These are phyloP conservation scores for Uromyces viciae-fabae DNA, from an alignment of 1,284 basidiomycete species.

Conservation along the genomic window DNA sequence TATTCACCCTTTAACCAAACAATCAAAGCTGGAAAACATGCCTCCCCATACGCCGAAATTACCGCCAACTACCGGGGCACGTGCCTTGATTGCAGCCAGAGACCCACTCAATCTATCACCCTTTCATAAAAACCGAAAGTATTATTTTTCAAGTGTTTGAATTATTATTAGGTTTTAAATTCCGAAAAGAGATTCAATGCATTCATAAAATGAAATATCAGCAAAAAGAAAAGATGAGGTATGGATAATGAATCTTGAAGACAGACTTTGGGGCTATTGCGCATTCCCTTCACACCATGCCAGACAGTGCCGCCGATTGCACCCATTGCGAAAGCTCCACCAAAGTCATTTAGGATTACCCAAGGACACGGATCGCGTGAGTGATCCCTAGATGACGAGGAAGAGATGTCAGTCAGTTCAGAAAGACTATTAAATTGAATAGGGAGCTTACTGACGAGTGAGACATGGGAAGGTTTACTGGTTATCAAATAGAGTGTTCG, in stretches of 20 bases:
- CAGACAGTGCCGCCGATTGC: slow-evolving; percentile 94
- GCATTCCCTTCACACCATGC: slow-evolving; percentile 97
- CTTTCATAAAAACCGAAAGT: slow-evolving; percentile 56
- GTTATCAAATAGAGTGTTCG: too few relatives aligned
- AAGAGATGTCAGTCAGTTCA: too few relatives aligned
- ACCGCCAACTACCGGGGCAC: slow-evolving; percentile 94
- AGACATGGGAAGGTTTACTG: too few relatives aligned
- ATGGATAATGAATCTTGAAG: neutral
- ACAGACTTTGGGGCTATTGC: slow-evolving; percentile 88
- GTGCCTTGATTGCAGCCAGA: slow-evolving; percentile 92
- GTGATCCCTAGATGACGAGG: slow-evolving; percentile 1
- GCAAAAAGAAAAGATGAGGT: neutral
- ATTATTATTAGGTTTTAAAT: neutral
- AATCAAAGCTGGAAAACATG: slow-evolving; percentile 93
- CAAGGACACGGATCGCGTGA: slow-evolving; percentile 65
- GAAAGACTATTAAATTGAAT: too few relatives aligned
- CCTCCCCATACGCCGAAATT: slow-evolving; percentile 96
- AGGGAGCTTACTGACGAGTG: too few relatives aligned
- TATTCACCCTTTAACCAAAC: slow-evolving; percentile 81
- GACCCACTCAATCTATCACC: slow-evolving; percentile 92
- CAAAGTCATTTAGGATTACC: slow-evolving; percentile 98
- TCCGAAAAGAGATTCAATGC: neutral
- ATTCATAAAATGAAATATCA: too few relatives aligned
- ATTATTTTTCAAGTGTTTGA: neutral
- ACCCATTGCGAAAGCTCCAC: slow-evolving; percentile 90